phyloP scores from a whole-genome alignment of 2,329 filamentous ascomycete genomes.

The Aspergillus sojae region DNA sequence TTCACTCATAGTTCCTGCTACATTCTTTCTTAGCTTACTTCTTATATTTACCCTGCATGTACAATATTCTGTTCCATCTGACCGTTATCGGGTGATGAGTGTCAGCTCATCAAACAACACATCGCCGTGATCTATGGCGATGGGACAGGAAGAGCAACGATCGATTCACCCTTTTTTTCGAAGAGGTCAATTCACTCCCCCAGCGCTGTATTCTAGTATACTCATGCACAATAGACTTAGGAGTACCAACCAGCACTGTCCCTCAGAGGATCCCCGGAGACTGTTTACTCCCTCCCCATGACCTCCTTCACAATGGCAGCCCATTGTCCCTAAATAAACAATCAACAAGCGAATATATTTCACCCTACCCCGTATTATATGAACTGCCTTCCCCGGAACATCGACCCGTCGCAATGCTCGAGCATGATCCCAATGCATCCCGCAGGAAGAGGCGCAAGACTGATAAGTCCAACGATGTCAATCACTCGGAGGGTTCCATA shows the following conservation, averaged over 20 bases:
- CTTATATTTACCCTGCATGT: background rate
- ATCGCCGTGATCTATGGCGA: constrained; percentile 36
- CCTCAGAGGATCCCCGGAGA: constrained; percentile 7
- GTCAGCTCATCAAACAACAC: constrained; percentile 27
- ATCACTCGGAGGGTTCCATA: constrained; percentile 3
- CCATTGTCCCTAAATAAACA: background rate
- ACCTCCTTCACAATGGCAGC: constrained; percentile 2
- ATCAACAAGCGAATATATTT: background rate
- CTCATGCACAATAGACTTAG: constrained; percentile 25
- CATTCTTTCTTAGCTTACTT: background rate
- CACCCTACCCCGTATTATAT: constrained; percentile 1
- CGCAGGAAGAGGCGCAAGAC: constrained; percentile 43
- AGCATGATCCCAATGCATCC: constrained; percentile 36
- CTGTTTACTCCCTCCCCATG: constrained; percentile 5
- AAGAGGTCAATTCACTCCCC: constrained; percentile 35
- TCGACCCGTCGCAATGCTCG: constrained; percentile 16
- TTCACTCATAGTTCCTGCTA: background rate
- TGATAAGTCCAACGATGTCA: constrained; percentile 15
- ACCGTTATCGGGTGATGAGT: constrained; percentile 22
- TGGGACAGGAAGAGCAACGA: constrained; percentile 42
- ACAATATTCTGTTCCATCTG: background rate
- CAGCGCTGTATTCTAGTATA: constrained; percentile 1
- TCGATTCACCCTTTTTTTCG: constrained; percentile 46
- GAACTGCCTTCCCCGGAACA: constrained; percentile 1
- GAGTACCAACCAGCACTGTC: constrained; percentile 7